Evolutionary conservation across 345 rosid species (phyloP), one percentile per base, ranked within the genome.

Genomic region (Gossypium rotundifolium): DNA sequence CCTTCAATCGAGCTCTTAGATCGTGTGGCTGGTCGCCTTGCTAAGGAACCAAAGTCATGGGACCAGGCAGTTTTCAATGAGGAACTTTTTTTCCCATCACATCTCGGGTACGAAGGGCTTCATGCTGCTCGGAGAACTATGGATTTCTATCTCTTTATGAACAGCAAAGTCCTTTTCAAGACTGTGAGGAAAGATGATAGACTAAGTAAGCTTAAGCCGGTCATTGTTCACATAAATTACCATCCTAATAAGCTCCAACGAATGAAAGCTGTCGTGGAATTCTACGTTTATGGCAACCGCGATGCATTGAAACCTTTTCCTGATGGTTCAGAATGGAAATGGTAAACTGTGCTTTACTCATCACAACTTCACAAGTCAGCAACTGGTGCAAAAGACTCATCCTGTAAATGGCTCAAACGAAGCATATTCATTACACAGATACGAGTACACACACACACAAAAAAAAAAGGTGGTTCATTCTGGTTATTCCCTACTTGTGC

Each of bases 21-120:
- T 79, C 91, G 98, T 3, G 97, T 94, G 58, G 93, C 97, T 25
- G 89, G 74, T 67, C 89, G 95, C 73, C 79, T 92, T 42, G 71
- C 97, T 76, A 75, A 44, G 12, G 73, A 83, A 82, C 79, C 78
- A 68, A 82, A 84, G 3, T 62, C 89, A 12, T 94, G 98, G 98
- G 98, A 94, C 75, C 98, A 92, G 75, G 97, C 98, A 10, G 98
- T 88, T 78, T 94, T 92, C 66, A 94, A 94, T 1, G 97, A 94
- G 84, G 98, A 94, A 73, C 86, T 92, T 76, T 92, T 84, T 80
- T 92, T 78, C 83, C 98, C 98, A 45, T 91, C 97, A 13, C 93
- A 85, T 83, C 97, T 97, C 13, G 91, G 86, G 3, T 91, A 91
- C 51, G 85, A 71, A 2, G 98, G 91, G 23, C 95, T 92, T 67